These are phyloP conservation scores for Diaporthe sp. DNA, from an alignment of 2,329 filamentous ascomycete genomes.

Conservation along the genomic window DNA sequence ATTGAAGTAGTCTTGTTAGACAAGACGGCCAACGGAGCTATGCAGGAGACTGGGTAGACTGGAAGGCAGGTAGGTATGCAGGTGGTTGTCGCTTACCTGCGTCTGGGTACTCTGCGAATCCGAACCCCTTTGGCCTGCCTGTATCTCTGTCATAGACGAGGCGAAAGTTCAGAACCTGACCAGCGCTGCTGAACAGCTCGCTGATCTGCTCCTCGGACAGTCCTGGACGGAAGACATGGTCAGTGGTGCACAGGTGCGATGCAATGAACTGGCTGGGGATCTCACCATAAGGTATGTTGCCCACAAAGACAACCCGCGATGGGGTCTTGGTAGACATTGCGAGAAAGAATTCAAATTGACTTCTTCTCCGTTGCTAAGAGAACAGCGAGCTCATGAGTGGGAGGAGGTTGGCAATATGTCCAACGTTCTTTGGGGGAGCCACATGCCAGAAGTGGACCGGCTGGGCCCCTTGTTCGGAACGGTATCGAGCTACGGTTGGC, in stretches of 20 bases:
- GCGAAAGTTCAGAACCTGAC: conserved; percentile 91
- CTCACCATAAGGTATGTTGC: conserved; percentile 86
- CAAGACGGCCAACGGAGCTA: conserved; percentile 23
- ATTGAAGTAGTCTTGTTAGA: conserved; percentile 33
- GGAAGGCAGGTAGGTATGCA: background rate
- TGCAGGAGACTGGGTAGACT: background rate
- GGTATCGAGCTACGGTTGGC: background rate
- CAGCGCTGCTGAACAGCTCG: conserved; percentile 91
- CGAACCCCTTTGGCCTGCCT: conserved; percentile 94
- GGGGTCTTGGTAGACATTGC: conserved; percentile 80
- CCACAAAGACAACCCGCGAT: conserved; percentile 85
- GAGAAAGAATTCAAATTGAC: background rate
- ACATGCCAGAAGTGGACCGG: conserved; percentile 2
- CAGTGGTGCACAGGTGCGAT: background rate
- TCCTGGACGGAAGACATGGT: conserved; percentile 64
- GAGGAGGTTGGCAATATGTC: background rate
- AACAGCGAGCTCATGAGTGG: background rate
- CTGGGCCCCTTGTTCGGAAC: background rate
- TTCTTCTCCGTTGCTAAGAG: background rate
- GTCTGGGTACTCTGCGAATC: conserved; percentile 96
- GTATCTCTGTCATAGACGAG: conserved; percentile 97
- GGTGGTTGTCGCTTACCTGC: conserved; percentile 69
- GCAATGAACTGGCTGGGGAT: background rate
- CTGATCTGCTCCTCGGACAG: conserved; percentile 96
- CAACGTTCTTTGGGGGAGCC: background rate